Percentiles rank a stretch among this genome's conserved stretches.
Evolutionary conservation across 1,284 basidiomycete species (phyloP).

Genomic region (Porodaedalea pini): DNA sequence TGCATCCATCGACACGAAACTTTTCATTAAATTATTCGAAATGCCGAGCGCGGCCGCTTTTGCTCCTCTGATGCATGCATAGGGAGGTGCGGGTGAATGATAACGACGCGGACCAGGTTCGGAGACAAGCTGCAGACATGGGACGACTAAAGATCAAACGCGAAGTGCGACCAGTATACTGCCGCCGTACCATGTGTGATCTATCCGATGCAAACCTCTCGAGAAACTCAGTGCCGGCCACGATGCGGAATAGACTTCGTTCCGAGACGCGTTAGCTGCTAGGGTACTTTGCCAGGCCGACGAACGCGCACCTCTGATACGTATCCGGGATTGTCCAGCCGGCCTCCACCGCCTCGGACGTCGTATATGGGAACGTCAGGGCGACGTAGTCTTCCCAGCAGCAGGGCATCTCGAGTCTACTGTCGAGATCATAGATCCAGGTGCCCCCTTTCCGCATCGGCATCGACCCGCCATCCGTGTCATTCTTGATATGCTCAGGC

Average conservation of each 20-base stretch:
- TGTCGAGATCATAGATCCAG: conserved; percentile 71
- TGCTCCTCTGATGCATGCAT: conserved; percentile 49
- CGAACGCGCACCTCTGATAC: conserved; percentile 11
- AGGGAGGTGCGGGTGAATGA: conserved; percentile 46
- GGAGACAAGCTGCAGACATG: conserved; percentile 6
- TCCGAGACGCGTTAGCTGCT: conserved; percentile 6
- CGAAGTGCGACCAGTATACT: background rate
- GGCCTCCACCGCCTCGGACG: conserved; percentile 1
- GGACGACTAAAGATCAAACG: background rate
- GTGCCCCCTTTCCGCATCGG: conserved; percentile 17
- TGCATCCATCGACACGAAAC: conserved; percentile 53
- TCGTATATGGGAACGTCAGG: conserved; percentile 18
- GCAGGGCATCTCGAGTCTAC: conserved; percentile 46
- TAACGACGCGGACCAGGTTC: conserved; percentile 17
- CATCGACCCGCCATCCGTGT: conserved; percentile 12
- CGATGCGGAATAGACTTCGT: conserved; percentile 43
- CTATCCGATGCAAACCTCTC: conserved; percentile 71
- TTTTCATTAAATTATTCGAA: conserved; percentile 56
- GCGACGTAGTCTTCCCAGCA: conserved; percentile 31
- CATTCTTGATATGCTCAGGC: background rate
- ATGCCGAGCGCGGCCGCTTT: conserved; percentile 39
- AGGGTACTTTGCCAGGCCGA: no score
- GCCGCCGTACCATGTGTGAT: conserved; percentile 63
- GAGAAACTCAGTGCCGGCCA: conserved; percentile 50
- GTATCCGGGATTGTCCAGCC: conserved; percentile 26